Base-by-base conservation (phyloP, 2,329 filamentous ascomycete genomes). In the Fonsecaea multimorphosa region DNA sequence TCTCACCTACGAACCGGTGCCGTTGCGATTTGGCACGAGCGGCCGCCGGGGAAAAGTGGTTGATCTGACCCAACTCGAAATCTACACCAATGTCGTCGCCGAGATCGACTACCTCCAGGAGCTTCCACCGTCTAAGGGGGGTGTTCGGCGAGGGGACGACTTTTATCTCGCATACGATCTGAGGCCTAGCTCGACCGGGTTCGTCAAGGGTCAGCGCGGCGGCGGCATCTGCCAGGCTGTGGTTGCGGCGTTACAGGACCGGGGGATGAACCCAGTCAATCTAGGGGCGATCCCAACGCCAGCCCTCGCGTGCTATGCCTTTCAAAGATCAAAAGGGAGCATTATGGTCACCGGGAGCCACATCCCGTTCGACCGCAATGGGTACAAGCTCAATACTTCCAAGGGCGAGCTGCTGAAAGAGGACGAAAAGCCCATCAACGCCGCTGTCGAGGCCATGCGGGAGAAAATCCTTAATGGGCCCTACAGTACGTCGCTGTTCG, bases 1-100 rank as follows among this genome's bases (percentile, higher is more conserved):
- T n/a, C 77, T 87, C 38, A 78, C 81, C 75, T 83, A 77, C 64
- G 79, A 83, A 70, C 81, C 81, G 1, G 75, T 77, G 12, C 83
- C 84, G 69, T 72, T 77, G 38, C 75, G 76, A 70, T 77, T 77
- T 46, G 75, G 75, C 63, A 77, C 75, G 53, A 77, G 75, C 57
- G 75, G 75, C 68, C 75, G 75, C 32, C 74, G 74, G 40, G 74
- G 74, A 56, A 55, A 72, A 60, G 74, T 76, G 53, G 58, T 76
- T 46, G 66, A 76, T 68, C 66, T 76, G 64, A 76, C 74, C 24
- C 74, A 76, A 60, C 68, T 76, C 11, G 75, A 76, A 60, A 75
- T 76, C 58, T 76, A 76, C 63, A 76, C 70, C 32, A 76, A 76
- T 49, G 74, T 76, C n/a, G 56, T 69, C 54, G 75, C 73, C 29